Conservation (phyloP, 176 grass and related monocot species). For the Oryza officinalis region DNA sequence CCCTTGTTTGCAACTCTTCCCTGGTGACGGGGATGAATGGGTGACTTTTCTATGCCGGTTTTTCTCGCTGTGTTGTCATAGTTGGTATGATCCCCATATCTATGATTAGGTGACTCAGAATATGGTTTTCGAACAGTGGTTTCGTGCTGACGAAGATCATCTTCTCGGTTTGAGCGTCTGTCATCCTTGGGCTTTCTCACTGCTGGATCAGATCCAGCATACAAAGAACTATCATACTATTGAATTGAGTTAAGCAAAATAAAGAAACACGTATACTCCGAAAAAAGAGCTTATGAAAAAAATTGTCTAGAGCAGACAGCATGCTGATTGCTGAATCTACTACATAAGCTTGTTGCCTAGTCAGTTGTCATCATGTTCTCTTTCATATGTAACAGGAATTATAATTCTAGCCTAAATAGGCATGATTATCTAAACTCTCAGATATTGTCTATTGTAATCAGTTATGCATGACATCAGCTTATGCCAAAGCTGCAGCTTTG, state of each 20-base stretch:
- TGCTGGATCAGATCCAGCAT: slow-evolving; percentile 39
- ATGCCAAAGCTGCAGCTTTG: slow-evolving; percentile 1
- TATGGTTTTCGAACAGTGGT: no score
- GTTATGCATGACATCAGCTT: not conserved
- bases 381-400: not conserved
- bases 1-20: slow-evolving; percentile 56
- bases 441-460: not conserved
- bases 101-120: no score
- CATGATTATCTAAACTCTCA: not conserved
- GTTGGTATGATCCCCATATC: no score
- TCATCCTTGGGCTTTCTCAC: slow-evolving; percentile 43
- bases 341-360: not conserved
- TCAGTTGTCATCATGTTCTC: not conserved
- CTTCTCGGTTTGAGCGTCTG: slow-evolving; percentile 47
- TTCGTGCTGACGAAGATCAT: slow-evolving; percentile 40
- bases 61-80: no score
- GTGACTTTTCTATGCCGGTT: no score
- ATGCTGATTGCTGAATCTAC: no score
- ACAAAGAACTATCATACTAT: slow-evolving; percentile 26
- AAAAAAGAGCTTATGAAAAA: not conserved
- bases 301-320: not conserved
- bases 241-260: not conserved
- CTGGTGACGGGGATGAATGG: slow-evolving; percentile 57
- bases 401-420: not conserved
- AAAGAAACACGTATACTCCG: not conserved